These are phyloP conservation scores for Salix udensis DNA, from an alignment of 345 rosid genomes.

Conservation along the genomic window DNA sequence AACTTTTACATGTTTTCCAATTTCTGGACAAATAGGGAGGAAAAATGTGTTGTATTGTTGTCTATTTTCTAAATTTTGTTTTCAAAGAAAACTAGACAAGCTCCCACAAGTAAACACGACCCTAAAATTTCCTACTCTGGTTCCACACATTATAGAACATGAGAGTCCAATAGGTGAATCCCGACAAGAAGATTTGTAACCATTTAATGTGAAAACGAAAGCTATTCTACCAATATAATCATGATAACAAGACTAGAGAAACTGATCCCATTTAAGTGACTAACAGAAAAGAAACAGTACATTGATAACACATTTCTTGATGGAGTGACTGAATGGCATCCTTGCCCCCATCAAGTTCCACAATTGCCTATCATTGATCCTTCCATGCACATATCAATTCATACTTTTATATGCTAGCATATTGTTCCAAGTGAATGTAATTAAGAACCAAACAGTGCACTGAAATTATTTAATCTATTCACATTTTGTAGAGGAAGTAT, in stretches of 20 bases:
- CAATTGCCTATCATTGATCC: background rate
- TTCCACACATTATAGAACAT: background rate
- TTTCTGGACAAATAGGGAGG: too few species aligned
- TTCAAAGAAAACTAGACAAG: background rate
- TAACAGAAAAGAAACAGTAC: background rate
- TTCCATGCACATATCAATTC: background rate
- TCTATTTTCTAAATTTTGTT: too few species aligned
- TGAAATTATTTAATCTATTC: background rate
- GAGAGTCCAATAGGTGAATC: background rate
- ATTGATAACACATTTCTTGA: background rate
- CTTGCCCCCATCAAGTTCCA: background rate
- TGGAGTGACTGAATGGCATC: background rate
- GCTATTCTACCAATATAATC: background rate
- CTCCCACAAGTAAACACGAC: background rate
- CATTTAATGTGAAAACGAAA: background rate
- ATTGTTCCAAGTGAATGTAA: background rate
- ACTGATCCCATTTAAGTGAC: background rate
- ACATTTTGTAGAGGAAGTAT: too few species aligned
- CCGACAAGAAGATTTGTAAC: background rate
- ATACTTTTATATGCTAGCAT: background rate
- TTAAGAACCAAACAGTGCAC: background rate
- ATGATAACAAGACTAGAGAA: background rate
- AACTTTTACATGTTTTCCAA: too few species aligned
- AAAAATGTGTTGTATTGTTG: too few species aligned
- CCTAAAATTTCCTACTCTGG: background rate